Conservation (phyloP, 2,329 filamentous ascomycete genomes). For the Lachnellula suecica region DNA sequence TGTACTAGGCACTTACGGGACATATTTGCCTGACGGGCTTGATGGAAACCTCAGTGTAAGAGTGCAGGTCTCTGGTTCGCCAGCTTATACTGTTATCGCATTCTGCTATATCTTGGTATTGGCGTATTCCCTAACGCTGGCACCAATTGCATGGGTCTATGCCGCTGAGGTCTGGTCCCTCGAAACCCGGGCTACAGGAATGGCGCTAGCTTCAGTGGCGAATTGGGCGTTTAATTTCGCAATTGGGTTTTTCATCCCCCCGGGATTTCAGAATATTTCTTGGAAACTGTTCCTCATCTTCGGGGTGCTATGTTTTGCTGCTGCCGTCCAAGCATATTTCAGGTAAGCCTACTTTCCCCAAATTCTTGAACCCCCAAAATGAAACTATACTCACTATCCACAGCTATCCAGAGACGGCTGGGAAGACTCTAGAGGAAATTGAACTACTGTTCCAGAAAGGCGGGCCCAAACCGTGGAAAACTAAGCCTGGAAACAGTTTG, state of each 20-base stretch:
- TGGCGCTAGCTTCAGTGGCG: constrained; percentile 53
- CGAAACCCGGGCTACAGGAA: constrained; percentile 57
- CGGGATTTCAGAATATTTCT: constrained; percentile 56
- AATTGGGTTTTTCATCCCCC: constrained; percentile 56
- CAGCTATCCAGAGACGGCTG: constrained; percentile 34
- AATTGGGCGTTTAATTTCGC: constrained; percentile 61
- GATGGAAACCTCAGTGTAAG: constrained; percentile 49
- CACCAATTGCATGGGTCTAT: constrained; percentile 65
- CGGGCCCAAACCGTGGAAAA: constrained; percentile 22
- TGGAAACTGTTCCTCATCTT: constrained; percentile 53
- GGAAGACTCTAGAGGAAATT: constrained; percentile 35
- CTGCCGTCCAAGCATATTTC: constrained; percentile 44
- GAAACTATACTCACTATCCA: constrained; percentile 20
- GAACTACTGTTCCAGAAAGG: constrained; percentile 31
- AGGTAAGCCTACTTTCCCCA: constrained; percentile 11
- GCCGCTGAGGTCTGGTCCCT: constrained; percentile 64
- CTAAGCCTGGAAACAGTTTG: constrained; percentile 15
- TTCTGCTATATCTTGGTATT: constrained; percentile 65
- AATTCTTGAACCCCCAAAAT: neutral
- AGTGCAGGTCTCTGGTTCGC: constrained; percentile 49
- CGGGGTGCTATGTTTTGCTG: constrained; percentile 44
- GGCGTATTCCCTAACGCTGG: constrained; percentile 62
- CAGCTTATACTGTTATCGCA: constrained; percentile 62
- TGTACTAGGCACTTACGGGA: constrained; percentile 40
- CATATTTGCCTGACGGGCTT: constrained; percentile 42